Evolutionary conservation across 139 green algal genomes (phyloP), one percentile per base, ranked within the genome.

Genomic region (Chlamydomonas sp.): DNA sequence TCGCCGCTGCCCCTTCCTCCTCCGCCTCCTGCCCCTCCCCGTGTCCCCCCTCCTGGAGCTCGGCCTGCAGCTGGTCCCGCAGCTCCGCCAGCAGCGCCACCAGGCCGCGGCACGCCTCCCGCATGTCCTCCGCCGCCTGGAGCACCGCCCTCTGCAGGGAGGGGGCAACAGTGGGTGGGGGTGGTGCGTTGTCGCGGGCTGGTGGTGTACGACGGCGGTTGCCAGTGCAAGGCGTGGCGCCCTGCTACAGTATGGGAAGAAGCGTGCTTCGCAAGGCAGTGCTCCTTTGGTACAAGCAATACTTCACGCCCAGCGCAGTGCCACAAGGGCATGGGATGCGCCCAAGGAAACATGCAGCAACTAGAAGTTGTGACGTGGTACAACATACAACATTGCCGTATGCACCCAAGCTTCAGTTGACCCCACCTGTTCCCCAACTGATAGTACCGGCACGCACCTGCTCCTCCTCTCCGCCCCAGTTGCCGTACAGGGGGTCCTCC

Each of bases 401-500:
- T 15, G 73, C 14, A 57, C 10, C 57, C 2, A 3, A n/a, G 15
- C 60, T 12, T 3, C 62, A 12, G 2, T n/a, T 20, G 3, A 60
- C 78, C 20, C 3, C 62, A 18, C 2, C n/a, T 4, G 2, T 7
- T 4, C 78, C 79, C 18, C 5, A 61, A 1, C 63, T 63, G 5
- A 31, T 73, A 4, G 17, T 17, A 3, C 64, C 64, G 62, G 20
- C 62, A 61, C 89, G 15, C 57, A 96, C 94, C 90, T 93, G 61
- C 88, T 98, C 94, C 8, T 94, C 89, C 2, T 88, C 67, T 3
- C 92, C 93, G 0, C 92, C 94, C 0, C 87, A 76, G 79, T 98
- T 98, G 69, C 96, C 95, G 84, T 98, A 98, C 60, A 98, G 89
- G 5, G 96, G 92, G 86, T 98, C 96, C 57, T 95, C 92, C 18